Evolutionary conservation across 1,284 basidiomycete species (phyloP).

Genomic region (Ustilago nuda): DNA sequence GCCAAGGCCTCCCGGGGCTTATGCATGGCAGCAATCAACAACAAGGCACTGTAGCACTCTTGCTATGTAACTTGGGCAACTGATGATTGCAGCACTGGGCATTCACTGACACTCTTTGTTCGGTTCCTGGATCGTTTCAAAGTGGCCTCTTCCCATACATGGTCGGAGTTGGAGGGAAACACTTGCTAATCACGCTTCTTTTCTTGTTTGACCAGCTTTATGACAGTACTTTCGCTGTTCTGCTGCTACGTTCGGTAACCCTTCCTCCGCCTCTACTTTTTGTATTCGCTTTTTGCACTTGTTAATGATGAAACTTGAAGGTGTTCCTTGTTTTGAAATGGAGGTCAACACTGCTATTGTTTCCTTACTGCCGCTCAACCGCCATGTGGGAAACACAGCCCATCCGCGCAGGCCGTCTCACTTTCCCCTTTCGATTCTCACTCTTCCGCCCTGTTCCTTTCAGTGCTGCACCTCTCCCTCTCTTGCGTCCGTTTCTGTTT

Average conservation of each 20-base stretch:
- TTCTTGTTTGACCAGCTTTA: not conserved
- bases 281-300: not conserved
- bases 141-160: constrained; percentile 9
- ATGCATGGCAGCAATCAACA: not conserved
- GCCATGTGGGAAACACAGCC: constrained; percentile 19
- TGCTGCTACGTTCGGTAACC: not conserved
- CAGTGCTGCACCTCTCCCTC: not conserved
- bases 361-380: constrained; percentile 11
- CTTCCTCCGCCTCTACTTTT: not conserved
- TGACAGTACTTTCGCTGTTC: not conserved
- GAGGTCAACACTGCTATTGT: not conserved
- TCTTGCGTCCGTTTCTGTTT: constrained; percentile 6
- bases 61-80: not conserved
- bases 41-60: not conserved
- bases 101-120: not conserved
- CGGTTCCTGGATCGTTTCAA: constrained; percentile 17
- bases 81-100: not conserved
- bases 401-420: constrained; percentile 9
- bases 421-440: constrained; percentile 13
- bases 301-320: not conserved
- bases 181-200: not conserved
- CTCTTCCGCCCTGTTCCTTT: not conserved
- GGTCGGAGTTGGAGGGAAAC: not conserved
- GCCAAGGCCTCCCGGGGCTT: constrained; percentile 1
- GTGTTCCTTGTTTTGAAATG: not conserved